These are phyloP conservation scores for Zelonia costaricensis DNA, from an alignment of 208 protist species.

Conservation along the genomic window DNA sequence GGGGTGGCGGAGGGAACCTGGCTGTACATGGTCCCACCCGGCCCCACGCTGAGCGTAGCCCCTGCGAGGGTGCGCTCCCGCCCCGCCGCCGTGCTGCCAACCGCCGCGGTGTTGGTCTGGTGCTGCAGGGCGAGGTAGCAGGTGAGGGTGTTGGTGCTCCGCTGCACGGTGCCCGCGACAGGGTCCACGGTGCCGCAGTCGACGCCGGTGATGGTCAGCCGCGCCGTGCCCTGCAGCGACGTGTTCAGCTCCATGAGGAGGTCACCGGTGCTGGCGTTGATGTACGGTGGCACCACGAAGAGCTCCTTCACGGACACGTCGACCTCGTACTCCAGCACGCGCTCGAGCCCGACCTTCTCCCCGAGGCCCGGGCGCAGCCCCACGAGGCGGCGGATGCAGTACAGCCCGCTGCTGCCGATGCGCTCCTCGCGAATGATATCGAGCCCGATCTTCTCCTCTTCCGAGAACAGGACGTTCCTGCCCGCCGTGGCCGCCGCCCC, in stretches of 20 bases:
- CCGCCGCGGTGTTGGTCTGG: slow-evolving; percentile 6
- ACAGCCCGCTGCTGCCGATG: slow-evolving; percentile 33
- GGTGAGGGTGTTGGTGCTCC: slow-evolving; percentile 46
- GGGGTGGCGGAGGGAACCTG: slow-evolving; percentile 18
- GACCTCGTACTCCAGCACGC: slow-evolving; percentile 72
- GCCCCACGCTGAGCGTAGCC: neutral
- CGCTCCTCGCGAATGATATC: slow-evolving; percentile 27
- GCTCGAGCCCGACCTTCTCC: slow-evolving; percentile 59
- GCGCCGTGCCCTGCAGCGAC: slow-evolving; percentile 43
- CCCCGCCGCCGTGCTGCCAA: neutral
- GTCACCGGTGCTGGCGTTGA: slow-evolving; percentile 41
- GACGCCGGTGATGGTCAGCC: slow-evolving; percentile 40
- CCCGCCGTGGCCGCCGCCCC: neutral
- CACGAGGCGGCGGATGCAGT: slow-evolving; percentile 47
- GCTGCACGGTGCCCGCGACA: slow-evolving; percentile 26
- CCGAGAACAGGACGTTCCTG: neutral
- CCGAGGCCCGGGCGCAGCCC: slow-evolving; percentile 51
- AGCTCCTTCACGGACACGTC: slow-evolving; percentile 31
- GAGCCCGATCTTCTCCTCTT: slow-evolving; percentile 22
- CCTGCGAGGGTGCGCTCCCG: slow-evolving; percentile 4
- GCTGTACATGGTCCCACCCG: neutral
- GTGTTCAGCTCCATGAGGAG: slow-evolving; percentile 54
- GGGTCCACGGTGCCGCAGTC: slow-evolving; percentile 56
- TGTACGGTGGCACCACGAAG: slow-evolving; percentile 38
- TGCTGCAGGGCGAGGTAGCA: slow-evolving; percentile 34